These are phyloP conservation scores for Sophora flavescens DNA, from an alignment of 306 rosid species.

Conservation along the genomic window DNA sequence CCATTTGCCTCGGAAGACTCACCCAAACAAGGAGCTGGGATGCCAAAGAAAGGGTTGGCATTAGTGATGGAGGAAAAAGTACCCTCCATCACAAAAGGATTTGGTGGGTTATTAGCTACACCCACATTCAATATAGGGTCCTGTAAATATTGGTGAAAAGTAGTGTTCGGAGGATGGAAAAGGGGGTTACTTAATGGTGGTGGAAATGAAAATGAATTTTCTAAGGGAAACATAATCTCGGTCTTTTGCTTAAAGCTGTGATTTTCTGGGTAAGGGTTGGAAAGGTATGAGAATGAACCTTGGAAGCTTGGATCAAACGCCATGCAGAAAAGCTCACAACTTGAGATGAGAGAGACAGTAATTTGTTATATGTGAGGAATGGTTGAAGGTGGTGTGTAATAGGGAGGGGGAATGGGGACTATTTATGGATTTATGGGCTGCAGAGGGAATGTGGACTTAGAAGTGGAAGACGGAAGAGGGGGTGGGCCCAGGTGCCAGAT, in stretches of 20 bases:
- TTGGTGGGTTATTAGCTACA: background rate
- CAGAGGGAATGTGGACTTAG: background rate
- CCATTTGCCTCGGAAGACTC: constrained; percentile 18
- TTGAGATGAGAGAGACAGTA: background rate
- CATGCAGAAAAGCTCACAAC: constrained; percentile 58
- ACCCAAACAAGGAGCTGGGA: background rate
- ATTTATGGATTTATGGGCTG: constrained; percentile 37
- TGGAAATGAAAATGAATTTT: background rate
- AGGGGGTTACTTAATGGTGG: background rate
- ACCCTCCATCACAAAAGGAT: constrained; percentile 20
- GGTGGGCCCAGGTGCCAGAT: constrained; percentile 31
- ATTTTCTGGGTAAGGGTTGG: constrained; percentile 37
- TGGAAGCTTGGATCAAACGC: constrained; percentile 39
- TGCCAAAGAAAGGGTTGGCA: constrained; percentile 27
- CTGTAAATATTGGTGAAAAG: background rate
- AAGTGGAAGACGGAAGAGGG: background rate
- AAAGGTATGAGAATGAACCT: constrained; percentile 31
- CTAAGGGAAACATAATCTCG: background rate
- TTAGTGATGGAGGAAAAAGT: constrained; percentile 16
- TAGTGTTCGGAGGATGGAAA: background rate
- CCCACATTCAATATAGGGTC: constrained; percentile 2
- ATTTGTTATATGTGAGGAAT: too few relatives aligned
- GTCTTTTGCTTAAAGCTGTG: constrained; percentile 8
- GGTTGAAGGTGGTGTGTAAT: background rate
- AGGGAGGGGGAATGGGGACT: constrained; percentile 25